phyloP scores from a whole-genome alignment of 2,329 filamentous ascomycete species.

The Cyphellophora europaea region DNA sequence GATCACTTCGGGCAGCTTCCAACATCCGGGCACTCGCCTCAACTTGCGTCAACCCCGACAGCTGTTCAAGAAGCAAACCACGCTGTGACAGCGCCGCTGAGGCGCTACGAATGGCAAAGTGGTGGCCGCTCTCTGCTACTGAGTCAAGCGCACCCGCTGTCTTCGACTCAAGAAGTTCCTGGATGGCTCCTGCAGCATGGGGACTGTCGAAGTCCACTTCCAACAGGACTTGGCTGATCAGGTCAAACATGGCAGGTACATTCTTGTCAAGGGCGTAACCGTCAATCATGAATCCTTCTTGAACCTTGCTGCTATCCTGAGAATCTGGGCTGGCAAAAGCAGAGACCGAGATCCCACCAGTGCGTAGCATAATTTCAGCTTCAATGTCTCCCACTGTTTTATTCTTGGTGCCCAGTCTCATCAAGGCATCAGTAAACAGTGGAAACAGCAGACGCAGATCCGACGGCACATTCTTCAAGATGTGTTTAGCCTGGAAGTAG shows the following conservation, averaged over 20 bases:
- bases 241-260: slow-evolving; percentile 80
- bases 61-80: slow-evolving; percentile 69
- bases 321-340: slow-evolving; percentile 78
- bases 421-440: slow-evolving; percentile 82
- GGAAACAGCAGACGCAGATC: slow-evolving; percentile 79
- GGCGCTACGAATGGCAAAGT: slow-evolving; percentile 74
- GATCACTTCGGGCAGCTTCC: slow-evolving; percentile 58
- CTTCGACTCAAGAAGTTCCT: slow-evolving; percentile 75
- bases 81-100: slow-evolving; percentile 67
- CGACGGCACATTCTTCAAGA: slow-evolving; percentile 67
- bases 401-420: slow-evolving; percentile 81
- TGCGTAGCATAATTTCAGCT: slow-evolving; percentile 91
- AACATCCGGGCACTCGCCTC: slow-evolving; percentile 67
- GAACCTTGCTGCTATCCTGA: slow-evolving; percentile 57
- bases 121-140: slow-evolving; percentile 82
- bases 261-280: slow-evolving; percentile 87
- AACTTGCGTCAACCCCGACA: slow-evolving; percentile 83
- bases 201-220: slow-evolving; percentile 86
- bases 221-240: slow-evolving; percentile 68
- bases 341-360: slow-evolving; percentile 76
- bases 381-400: slow-evolving; percentile 92
- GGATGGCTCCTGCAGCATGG: slow-evolving; percentile 70
- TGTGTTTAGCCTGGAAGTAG: slow-evolving; percentile 86
- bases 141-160: slow-evolving; percentile 86
- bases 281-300: slow-evolving; percentile 73